Evolutionary conservation across 169 alveolate species (phyloP), one percentile per base, ranked within the genome.

Genomic region (Plasmodium berghei): DNA sequence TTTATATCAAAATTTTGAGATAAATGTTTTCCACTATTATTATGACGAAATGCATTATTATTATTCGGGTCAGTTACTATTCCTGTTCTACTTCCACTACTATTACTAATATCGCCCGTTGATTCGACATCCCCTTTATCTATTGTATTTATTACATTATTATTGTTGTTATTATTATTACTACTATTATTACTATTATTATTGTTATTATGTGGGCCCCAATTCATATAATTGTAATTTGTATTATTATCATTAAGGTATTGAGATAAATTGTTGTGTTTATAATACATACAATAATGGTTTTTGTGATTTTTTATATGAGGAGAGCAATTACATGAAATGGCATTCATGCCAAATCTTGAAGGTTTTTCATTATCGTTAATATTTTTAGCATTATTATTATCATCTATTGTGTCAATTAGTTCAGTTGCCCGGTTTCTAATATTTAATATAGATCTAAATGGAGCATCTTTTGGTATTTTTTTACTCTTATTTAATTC

Each of bases 241-340:
- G n/a, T 24, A 45, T 34, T 69, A 45, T 54, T 69, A 0, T 77
- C 89, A 24, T 77, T 77, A 28, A 28, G 2, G 2, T 42, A 49
- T 0, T 69, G 48, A 69, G 72, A 48, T 34, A 75, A 22, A 77
- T 77, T 63, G 5, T 73, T 18, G 3, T 24, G 52, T 5, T 42
- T 42, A 56, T 75, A 75, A 49, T 63, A 75, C 52, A 75, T 9
- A 45, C 89, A 75, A 24, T 24, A 75, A 55, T 75, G 89, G 20
- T 75, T 75, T 58, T 75, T 75, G 22, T 75, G 89, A 22, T 75
- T 75, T 55, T 74, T 62, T 52, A 75, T 40, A 5, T 75, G 72
- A 10, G 89, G 61, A 10, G 89, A 24, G 14, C 89, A 75, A 18
- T 49, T 42, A 56, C 89, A 75, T 9, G 89, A 70, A 2, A 40